Base-by-base conservation (phyloP, 2,329 filamentous ascomycete species). In the Claviceps pazoutovae region DNA sequence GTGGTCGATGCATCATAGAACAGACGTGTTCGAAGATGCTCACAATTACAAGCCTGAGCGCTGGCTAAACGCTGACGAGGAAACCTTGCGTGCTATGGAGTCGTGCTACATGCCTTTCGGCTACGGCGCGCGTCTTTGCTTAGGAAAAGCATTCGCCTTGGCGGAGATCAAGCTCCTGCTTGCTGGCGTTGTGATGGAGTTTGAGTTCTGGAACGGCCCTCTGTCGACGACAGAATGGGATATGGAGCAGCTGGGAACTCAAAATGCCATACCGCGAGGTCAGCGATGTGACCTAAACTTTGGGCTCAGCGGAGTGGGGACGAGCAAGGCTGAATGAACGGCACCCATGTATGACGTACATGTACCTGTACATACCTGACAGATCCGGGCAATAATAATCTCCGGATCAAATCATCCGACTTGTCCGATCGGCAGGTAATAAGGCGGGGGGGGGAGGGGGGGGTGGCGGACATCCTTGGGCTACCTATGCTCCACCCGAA, bases 31-130 rank as follows among this genome's bases (percentile, higher is more conserved):
- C 43, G 5, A n/a, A 16, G 47, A 50, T 17, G 34, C 48, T 6
- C 42, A 46, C 36, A 16, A 16, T 2, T 50, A 46, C 43, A n/a
- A 38, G 13, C 51, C 51, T 16, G 51, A 50, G 2, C 51, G 51
- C 16, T 53, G 51, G 51, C 37, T 53, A 37, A 21, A 53, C n/a
- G 48, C 51, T 1, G 47, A 53, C 42, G 51, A 50, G n/a, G 36
- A 23, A 7, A 46, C 43, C 21, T 37, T 44, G 23, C 47, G 48
- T 13, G 43, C 26, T n/a, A 53, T 53, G 51, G 51, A 53, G 36
- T 46, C 51, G 3, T 53, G 48, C 51, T 50, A 44, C 26, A 47
- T 53, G 48, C 48, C 51, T 9, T 53, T 53, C 17, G 47, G 51
- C 21, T 44, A 53, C 8, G 51, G 51, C 43, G 47, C 51, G 19